Conservation (phyloP, 495 filamentous ascomycete species). For the Hyaloscypha hepaticicola region DNA sequence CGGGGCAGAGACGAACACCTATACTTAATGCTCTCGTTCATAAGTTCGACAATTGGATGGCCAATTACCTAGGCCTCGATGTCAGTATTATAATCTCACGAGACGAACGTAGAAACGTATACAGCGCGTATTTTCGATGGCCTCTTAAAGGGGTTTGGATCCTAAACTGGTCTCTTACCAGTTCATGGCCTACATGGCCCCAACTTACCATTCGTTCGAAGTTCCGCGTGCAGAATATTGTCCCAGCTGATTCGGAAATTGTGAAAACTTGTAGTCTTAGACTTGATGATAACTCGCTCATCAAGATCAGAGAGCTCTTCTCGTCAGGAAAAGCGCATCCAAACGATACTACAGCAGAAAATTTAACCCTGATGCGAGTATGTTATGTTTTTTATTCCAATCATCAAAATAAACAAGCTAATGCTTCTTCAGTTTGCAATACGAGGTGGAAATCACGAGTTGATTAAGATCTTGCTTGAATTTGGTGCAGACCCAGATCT, state of each 20-base stretch:
- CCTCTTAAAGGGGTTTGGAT: too few relatives aligned
- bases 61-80: too few relatives aligned
- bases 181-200: too few relatives aligned
- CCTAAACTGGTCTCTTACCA: too few relatives aligned
- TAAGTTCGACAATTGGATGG: too few relatives aligned
- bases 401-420: background rate
- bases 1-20: too few relatives aligned
- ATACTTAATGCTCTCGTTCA: too few relatives aligned
- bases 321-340: background rate
- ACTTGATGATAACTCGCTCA: background rate
- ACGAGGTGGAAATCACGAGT: background rate
- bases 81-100: too few relatives aligned
- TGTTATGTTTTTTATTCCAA: background rate
- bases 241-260: background rate
- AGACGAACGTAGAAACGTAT: too few relatives aligned
- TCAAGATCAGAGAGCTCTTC: background rate
- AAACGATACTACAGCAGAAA: background rate
- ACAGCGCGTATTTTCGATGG: too few relatives aligned
- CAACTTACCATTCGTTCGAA: too few relatives aligned
- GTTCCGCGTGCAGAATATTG: background rate
- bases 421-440: constrained; percentile 1
- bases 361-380: background rate
- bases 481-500: background rate
- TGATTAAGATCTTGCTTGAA: background rate
- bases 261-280: background rate